Evolutionary conservation across 129 eudicot species (phyloP), one percentile per base, ranked within the genome.

Genomic region (Tagetes erecta): DNA sequence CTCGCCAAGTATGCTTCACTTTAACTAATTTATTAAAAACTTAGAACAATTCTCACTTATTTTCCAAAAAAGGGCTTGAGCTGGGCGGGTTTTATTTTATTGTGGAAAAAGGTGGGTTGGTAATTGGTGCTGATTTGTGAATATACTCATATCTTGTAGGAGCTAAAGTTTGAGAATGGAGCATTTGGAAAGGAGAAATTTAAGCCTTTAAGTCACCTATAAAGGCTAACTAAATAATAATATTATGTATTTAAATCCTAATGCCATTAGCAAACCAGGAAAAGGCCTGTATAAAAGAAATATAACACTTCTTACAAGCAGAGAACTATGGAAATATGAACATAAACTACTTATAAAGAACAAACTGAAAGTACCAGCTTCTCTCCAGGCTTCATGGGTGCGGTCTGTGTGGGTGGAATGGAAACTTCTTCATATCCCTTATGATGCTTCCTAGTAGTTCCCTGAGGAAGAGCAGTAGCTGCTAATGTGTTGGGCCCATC

Each of bases 381-480:
- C 81, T 94, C 98, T 78, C 91, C 97, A 57, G 93, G 98, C 84
- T 86, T 88, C 96, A 94, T 79, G 39, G 97, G 88, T 70, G 98
- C 93, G 66, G 97, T 94, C 70, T 86, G 88, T 67, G 85, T 88
- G 40, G 97, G 87, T 47, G 98, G 98, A 65, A 94, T 84, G n/a
- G 76, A 83, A 67, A 94, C 98, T 86, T 94, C 98, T 88, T 94
- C 98, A 76, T 94, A 94, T 74, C 98, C 98, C 85, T 94, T 90
- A 76, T 79, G 77, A 88, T 90, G 93, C 75, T 90, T 94, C 74
- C 95, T 86, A 36, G 88, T 83, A 49, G 98, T 94, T 74, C 98
- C 98, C 80, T 94, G 91, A 66, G 98, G 98, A 70, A 94, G 98
- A 44, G 97, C 96, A 27, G 96, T 88, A 73, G 63, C 85, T 34